Evolutionary conservation across 192 early-diverging fungal genomes (phyloP).

Genomic region (Linnemannia schmuckeri): DNA sequence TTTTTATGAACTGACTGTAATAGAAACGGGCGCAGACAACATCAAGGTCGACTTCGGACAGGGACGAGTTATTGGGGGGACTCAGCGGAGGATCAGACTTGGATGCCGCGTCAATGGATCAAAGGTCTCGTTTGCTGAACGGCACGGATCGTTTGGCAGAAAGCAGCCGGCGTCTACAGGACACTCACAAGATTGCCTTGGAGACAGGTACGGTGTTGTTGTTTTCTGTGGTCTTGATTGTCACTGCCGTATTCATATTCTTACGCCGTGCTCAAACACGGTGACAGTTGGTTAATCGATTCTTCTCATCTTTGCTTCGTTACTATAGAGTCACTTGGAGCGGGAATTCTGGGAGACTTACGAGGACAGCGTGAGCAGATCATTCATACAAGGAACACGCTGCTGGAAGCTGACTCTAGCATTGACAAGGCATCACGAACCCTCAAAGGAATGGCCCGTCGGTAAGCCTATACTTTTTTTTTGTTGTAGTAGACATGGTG

Average conservation of each 20-base stretch:
- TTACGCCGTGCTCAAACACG: neutral
- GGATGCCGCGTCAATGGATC: slow-evolving; percentile 76
- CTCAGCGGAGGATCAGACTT: slow-evolving; percentile 58
- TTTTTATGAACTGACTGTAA: neutral
- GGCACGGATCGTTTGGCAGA: slow-evolving; percentile 90
- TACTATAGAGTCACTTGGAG: slow-evolving; percentile 80
- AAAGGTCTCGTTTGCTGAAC: slow-evolving; percentile 81
- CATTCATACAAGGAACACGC: slow-evolving; percentile 82
- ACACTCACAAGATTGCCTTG: slow-evolving; percentile 88
- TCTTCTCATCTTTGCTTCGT: neutral
- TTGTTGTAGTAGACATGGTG: too few relatives aligned
- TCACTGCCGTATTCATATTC: neutral
- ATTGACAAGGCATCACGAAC: slow-evolving; percentile 76
- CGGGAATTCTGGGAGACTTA: slow-evolving; percentile 84
- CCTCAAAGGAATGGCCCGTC: slow-evolving; percentile 80
- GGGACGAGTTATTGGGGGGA: slow-evolving; percentile 74
- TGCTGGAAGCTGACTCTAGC: slow-evolving; percentile 83
- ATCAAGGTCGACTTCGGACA: slow-evolving; percentile 60
- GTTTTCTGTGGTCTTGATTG: neutral
- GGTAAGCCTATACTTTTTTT: slow-evolving; percentile 59
- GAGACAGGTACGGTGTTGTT: slow-evolving; percentile 74
- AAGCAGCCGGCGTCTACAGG: slow-evolving; percentile 83
- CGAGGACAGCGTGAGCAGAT: slow-evolving; percentile 94
- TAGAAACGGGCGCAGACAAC: slow-evolving; percentile 65
- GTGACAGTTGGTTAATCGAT: neutral